Conservation (phyloP, 2,329 filamentous ascomycete species). For the Trichocomaceae sp. region DNA sequence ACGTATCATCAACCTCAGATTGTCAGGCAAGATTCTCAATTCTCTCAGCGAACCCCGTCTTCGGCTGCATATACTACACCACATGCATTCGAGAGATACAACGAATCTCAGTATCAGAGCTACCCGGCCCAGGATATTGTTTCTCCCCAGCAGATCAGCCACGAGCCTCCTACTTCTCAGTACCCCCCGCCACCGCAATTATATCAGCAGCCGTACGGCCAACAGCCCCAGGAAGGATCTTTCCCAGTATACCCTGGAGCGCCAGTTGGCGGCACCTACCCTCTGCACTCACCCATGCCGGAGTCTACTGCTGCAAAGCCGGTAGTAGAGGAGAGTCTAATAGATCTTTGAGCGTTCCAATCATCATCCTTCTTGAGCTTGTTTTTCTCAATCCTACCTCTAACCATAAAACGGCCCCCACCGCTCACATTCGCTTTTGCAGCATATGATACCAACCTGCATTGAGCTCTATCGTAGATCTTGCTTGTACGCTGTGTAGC, state of each 20-base stretch:
- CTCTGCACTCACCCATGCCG: slow-evolving; percentile 16
- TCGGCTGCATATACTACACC: slow-evolving; percentile 2
- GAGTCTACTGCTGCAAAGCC: slow-evolving; percentile 20
- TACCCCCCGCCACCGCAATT: slow-evolving; percentile 12
- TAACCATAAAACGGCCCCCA: too few relatives aligned
- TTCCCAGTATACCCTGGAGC: slow-evolving; percentile 13
- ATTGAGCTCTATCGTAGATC: slow-evolving; percentile 5
- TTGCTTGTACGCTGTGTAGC: neutral
- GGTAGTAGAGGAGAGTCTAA: slow-evolving; percentile 26
- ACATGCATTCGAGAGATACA: neutral
- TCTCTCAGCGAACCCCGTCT: slow-evolving; percentile 1
- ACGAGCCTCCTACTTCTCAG: slow-evolving; percentile 8
- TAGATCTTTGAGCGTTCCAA: slow-evolving; percentile 23
- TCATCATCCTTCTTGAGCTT: neutral
- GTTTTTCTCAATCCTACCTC: neutral
- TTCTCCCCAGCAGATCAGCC: neutral
- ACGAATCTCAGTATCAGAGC: slow-evolving; percentile 5
- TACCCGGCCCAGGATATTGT: slow-evolving; percentile 12
- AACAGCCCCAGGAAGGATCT: slow-evolving; percentile 14
- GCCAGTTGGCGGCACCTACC: slow-evolving; percentile 13
- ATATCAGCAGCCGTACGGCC: slow-evolving; percentile 20
- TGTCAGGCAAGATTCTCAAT: slow-evolving; percentile 13
- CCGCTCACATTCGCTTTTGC: neutral
- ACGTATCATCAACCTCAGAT: slow-evolving; percentile 12
- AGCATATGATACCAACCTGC: slow-evolving; percentile 13